Evolutionary conservation across 495 filamentous ascomycete genomes (phyloP).

Genomic region (Letharia columbiana): DNA sequence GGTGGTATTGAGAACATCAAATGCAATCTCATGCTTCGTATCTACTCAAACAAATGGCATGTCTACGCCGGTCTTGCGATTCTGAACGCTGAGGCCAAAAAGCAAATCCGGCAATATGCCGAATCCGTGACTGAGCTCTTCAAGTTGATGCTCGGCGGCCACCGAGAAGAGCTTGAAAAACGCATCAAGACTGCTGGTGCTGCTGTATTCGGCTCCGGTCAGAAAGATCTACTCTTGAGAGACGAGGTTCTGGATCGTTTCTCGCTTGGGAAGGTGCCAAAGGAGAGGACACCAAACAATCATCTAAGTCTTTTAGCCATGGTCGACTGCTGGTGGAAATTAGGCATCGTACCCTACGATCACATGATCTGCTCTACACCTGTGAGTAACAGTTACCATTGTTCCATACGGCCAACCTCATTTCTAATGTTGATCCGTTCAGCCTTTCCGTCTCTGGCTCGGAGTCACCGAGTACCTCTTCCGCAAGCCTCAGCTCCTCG

Average conservation of each 20-base stretch:
- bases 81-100: constrained; percentile 81
- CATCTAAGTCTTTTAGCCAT: constrained; percentile 93
- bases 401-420: background rate
- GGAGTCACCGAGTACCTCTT: constrained; percentile 97
- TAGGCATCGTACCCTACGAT: constrained; percentile 91
- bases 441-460: constrained; percentile 95
- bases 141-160: constrained; percentile 87
- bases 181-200: constrained; percentile 70
- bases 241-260: constrained; percentile 85
- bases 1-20: constrained; percentile 99
- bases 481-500: constrained; percentile 70
- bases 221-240: constrained; percentile 60
- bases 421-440: constrained; percentile 1
- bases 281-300: constrained; percentile 70
- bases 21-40: constrained; percentile 93
- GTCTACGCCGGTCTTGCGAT: constrained; percentile 97
- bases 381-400: constrained; percentile 35
- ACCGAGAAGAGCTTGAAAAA: constrained; percentile 66
- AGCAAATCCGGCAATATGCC: constrained; percentile 91
- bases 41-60: constrained; percentile 98
- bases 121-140: constrained; percentile 87
- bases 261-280: constrained; percentile 59
- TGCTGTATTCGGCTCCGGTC: constrained; percentile 63
- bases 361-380: constrained; percentile 99
- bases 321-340: constrained; percentile 93